Evolutionary conservation across 768 basidiomycete species (phyloP).

Genomic region (Clavulina sp.): DNA sequence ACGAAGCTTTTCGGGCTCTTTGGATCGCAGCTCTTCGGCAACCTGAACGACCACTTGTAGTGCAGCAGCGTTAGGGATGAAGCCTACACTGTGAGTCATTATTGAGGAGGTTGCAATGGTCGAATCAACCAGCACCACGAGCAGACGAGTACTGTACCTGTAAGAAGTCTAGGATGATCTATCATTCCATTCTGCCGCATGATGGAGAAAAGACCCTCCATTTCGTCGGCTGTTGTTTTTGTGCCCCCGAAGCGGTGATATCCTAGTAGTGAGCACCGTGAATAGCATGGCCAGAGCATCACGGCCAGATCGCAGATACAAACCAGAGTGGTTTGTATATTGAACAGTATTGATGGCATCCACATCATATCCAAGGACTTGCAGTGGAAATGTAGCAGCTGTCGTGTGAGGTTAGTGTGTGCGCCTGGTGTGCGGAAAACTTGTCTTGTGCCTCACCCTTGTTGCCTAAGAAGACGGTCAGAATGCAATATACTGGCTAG

Average conservation of each 20-base stretch:
- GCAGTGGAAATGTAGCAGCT: conserved; percentile 43
- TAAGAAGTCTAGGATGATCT: conserved; percentile 53
- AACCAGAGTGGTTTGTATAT: conserved; percentile 87
- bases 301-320: conserved; percentile 8
- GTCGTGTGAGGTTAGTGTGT: conserved; percentile 16
- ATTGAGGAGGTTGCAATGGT: too few relatives aligned
- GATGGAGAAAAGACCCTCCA: conserved; percentile 52
- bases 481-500: neutral
- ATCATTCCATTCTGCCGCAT: conserved; percentile 68
- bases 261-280: conserved; percentile 27
- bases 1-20: conserved; percentile 36
- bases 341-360: conserved; percentile 93
- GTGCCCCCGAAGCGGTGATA: conserved; percentile 71
- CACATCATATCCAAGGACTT: conserved; percentile 76
- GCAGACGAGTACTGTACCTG: conserved; percentile 30
- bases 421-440: neutral
- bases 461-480: neutral
- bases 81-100: conserved; percentile 33
- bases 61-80: conserved; percentile 71
- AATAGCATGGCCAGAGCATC: neutral
- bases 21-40: conserved; percentile 39
- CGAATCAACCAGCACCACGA: neutral
- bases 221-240: conserved; percentile 57
- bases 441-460: neutral
- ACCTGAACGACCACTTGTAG: conserved; percentile 47